These are phyloP conservation scores for Lentinula lateritia DNA, from an alignment of 768 basidiomycete genomes.

Conservation along the genomic window DNA sequence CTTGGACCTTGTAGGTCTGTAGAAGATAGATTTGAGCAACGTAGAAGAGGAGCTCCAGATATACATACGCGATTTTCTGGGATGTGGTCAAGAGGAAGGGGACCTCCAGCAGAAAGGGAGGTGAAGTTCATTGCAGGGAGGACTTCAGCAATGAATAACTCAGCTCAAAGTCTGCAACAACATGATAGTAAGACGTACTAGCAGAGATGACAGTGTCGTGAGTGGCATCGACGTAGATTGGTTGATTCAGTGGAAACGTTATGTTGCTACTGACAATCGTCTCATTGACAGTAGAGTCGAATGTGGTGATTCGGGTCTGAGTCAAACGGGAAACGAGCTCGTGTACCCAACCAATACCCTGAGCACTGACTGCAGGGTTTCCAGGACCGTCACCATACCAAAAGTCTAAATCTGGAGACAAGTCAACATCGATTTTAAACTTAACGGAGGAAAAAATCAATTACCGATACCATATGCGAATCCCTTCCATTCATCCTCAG, in stretches of 20 bases:
- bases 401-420: constrained; percentile 39
- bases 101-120: constrained; percentile 53
- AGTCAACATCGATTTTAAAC: not conserved
- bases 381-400: constrained; percentile 71
- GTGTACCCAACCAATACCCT: constrained; percentile 64
- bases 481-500: constrained; percentile 75
- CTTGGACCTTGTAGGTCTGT: constrained; percentile 26
- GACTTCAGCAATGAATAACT: constrained; percentile 27
- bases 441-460: not conserved
- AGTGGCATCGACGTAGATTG: constrained; percentile 66
- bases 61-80: constrained; percentile 43
- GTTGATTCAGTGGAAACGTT: constrained; percentile 53
- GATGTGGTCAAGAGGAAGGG: constrained; percentile 57
- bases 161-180: constrained; percentile 1
- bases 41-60: constrained; percentile 31
- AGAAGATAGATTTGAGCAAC: constrained; percentile 24
- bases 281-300: constrained; percentile 61
- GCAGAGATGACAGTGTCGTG: constrained; percentile 71
- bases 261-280: constrained; percentile 51
- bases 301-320: constrained; percentile 45
- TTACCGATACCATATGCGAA: constrained; percentile 55
- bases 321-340: constrained; percentile 70
- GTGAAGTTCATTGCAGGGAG: constrained; percentile 72
- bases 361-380: constrained; percentile 54
- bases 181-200: constrained; percentile 28